Base-by-base conservation (phyloP, 331 rosid genomes). In the Arachis monticola region DNA sequence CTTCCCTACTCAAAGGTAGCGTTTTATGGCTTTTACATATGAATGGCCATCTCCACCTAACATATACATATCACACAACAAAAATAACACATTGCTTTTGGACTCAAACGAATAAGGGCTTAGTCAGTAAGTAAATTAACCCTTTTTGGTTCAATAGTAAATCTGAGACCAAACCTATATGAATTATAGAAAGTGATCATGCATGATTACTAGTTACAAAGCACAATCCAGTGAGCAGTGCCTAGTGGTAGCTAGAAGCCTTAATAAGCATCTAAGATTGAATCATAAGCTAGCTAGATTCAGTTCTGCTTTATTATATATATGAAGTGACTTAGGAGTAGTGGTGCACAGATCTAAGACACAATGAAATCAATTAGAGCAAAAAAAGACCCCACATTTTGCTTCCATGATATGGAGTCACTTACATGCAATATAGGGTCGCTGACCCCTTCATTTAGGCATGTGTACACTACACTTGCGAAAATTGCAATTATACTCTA, bases 1-100 rank as follows among this genome's bases (percentile, higher is more conserved):
- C 75, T 81, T 85, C 73, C 82, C 75, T 76, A 92, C 93, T 88
- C 93, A 89, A 89, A 75, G 90, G 75, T 83, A 79, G 13, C 73
- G 72, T 79, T 78, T 59, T 55, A 72, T 64, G 79, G 60, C 74
- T 82, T 79, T 82, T 52, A 75, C 83, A 73, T 79, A 67, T 81
- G 84, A 77, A 70, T 78, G 67, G 6, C 79, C 53, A 41, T 83
- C 69, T 76, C 55, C 61, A 87, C 97, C 96, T 84, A 87, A 91
- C 90, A 47, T 68, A 53, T 10, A 9, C 40, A 46, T 51, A 53
- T 14, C 32, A 60, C 61, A 30, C 71, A 67, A 13, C 17, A 69
- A 55, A 62, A 69, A 14, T 31, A 30, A 8, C 67, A 77, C 61
- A 10, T 30, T 65, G 79, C 30, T 68, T 57, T 69, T 80, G 52